Conservation (phyloP, 805 yeast species). For the Wickerhamomyces sydowiorum region DNA sequence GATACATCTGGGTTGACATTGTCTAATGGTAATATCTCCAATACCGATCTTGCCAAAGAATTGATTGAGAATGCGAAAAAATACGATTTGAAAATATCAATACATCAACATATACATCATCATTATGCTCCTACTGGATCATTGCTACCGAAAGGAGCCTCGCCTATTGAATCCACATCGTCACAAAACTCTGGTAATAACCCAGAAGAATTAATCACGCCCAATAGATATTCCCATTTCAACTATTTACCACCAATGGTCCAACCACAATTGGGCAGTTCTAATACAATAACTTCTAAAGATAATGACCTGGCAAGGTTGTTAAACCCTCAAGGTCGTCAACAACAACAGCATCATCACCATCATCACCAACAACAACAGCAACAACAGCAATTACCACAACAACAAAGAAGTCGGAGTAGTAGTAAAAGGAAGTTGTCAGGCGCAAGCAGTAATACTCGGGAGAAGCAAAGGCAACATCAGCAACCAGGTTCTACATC, state of each 20-base stretch:
- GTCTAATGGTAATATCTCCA: conserved; percentile 45
- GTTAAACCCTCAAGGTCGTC: conserved; percentile 29
- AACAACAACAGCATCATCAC: not conserved
- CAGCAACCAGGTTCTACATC: not conserved
- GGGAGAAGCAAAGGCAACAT: conserved; percentile 5
- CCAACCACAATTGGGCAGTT: conserved; percentile 63
- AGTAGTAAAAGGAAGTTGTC: conserved; percentile 13
- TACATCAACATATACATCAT: conserved; percentile 85
- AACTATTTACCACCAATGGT: conserved; percentile 71
- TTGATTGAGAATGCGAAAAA: conserved; percentile 56
- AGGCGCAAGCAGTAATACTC: conserved; percentile 14
- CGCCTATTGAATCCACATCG: conserved; percentile 19
- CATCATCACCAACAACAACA: not conserved
- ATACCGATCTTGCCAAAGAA: conserved; percentile 49
- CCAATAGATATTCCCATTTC: conserved; percentile 62
- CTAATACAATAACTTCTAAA: conserved; percentile 34
- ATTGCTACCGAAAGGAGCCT: conserved; percentile 7
- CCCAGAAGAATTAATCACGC: conserved; percentile 28
- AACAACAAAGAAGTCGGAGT: not conserved
- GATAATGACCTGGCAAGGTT: conserved; percentile 40
- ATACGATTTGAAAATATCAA: conserved; percentile 53
- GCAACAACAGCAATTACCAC: conserved; percentile 2
- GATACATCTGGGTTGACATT: conserved; percentile 41
- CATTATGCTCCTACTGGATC: conserved; percentile 51
- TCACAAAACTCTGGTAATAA: conserved; percentile 15